Evolutionary conservation across 352 stramenopile genomes (phyloP).

Genomic region (Globisporangium splendens): DNA sequence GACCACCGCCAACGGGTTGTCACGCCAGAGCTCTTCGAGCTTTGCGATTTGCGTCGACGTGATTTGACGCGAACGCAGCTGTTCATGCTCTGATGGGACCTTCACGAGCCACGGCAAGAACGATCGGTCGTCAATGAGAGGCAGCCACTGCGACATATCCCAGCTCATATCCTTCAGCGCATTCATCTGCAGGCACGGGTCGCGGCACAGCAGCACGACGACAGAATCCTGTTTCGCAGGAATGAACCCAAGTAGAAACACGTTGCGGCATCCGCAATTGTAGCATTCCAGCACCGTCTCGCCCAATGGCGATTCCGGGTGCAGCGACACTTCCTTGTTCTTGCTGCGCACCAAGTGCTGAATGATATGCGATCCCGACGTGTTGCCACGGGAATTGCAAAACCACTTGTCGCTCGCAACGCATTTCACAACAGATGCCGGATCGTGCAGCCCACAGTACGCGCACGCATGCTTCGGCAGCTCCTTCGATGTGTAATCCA

Average conservation of each 20-base stretch:
- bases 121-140: conserved; percentile 96
- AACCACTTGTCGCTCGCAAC: conserved; percentile 97
- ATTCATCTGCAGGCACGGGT: conserved; percentile 95
- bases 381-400: conserved; percentile 96
- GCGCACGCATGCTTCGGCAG: conserved; percentile 91
- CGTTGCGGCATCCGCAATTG: conserved; percentile 98
- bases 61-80: conserved; percentile 93
- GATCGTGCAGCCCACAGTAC: conserved; percentile 98
- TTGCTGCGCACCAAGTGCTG: conserved; percentile 96
- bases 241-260: conserved; percentile 98
- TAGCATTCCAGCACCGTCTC: conserved; percentile 99
- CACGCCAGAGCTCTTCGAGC: conserved; percentile 94
- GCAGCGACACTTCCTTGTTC: conserved; percentile 87
- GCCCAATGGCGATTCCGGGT: conserved; percentile 95
- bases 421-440: conserved; percentile 95
- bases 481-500: conserved; percentile 67
- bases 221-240: conserved; percentile 95
- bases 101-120: conserved; percentile 98
- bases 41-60: conserved; percentile 90
- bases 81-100: conserved; percentile 88
- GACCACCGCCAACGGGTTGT: conserved; percentile 94
- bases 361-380: conserved; percentile 95
- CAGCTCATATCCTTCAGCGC: conserved; percentile 99
- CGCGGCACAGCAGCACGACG: conserved; percentile 97
- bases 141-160: conserved; percentile 98